Conservation (phyloP, 2,329 filamentous ascomycete genomes). For the Penicillium sp. region DNA sequence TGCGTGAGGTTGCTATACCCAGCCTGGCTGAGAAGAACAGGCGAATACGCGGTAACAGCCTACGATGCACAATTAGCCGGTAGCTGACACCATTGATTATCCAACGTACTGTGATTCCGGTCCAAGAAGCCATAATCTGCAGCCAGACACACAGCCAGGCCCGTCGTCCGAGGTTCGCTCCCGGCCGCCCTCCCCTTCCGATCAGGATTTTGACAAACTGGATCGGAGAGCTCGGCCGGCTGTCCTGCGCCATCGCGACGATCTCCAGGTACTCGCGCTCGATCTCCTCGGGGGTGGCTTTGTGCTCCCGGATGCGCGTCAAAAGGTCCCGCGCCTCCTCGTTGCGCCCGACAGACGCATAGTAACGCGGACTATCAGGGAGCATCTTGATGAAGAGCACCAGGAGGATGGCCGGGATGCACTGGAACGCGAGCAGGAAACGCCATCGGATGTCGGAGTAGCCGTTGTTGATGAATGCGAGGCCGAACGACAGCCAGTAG, state of each 20-base stretch:
- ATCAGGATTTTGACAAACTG: conserved; percentile 46
- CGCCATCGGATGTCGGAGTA: conserved; percentile 42
- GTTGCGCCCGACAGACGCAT: conserved; percentile 45
- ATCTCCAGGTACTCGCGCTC: conserved; percentile 44
- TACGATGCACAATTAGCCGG: conserved; percentile 11
- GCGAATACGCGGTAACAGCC: conserved; percentile 45
- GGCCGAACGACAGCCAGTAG: conserved; percentile 44
- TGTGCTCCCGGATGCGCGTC: conserved; percentile 37
- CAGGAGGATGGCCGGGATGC: conserved; percentile 36
- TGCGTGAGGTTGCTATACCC: conserved; percentile 44
- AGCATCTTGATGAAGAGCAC: conserved; percentile 36
- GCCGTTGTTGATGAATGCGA: conserved; percentile 39
- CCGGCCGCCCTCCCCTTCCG: conserved; percentile 37
- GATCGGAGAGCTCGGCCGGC: conserved; percentile 41
- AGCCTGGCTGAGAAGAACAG: conserved; percentile 34
- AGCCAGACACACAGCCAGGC: conserved; percentile 52
- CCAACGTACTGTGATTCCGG: conserved; percentile 47
- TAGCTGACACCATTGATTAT: conserved; percentile 34
- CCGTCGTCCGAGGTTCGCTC: conserved; percentile 42
- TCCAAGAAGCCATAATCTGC: conserved; percentile 54
- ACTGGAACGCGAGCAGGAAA: conserved; percentile 42
- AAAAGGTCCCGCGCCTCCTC: conserved; percentile 55
- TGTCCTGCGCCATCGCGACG: conserved; percentile 35
- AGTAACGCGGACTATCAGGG: conserved; percentile 39
- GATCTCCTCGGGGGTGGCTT: conserved; percentile 31